phyloP scores from a whole-genome alignment of 345 rosid genomes.

The Salix caprea region DNA sequence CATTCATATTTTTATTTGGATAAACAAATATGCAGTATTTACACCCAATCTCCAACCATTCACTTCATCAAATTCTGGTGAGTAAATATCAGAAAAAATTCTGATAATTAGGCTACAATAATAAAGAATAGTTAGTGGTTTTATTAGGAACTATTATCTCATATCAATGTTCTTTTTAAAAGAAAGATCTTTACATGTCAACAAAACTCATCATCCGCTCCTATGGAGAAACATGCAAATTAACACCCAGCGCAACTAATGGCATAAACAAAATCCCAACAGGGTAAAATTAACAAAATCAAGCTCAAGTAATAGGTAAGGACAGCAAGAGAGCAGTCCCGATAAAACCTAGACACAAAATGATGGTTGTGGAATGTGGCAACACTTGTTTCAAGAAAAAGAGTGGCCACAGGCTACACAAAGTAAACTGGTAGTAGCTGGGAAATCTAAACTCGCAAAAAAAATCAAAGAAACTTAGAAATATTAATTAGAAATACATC shows the following conservation, averaged over 20 bases:
- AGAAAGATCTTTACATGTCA: neutral
- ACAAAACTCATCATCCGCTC: neutral
- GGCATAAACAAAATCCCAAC: neutral
- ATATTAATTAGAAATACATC: neutral
- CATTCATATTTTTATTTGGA: neutral
- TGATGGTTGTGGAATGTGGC: neutral
- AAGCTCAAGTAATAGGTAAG: neutral
- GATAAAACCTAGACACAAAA: neutral
- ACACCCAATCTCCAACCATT: no score
- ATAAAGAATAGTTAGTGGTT: neutral
- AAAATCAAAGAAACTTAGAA: neutral
- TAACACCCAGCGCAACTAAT: neutral
- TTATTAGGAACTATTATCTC: neutral
- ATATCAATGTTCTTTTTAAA: neutral
- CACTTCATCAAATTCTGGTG: neutral
- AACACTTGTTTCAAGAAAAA: neutral
- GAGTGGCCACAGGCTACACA: neutral
- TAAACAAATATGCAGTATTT: no score
- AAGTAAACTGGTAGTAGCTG: neutral
- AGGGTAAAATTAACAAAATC: neutral
- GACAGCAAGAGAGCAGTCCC: neutral
- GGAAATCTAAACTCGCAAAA: neutral
- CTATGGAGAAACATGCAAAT: no score
- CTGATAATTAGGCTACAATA: neutral
- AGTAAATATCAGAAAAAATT: neutral